These are phyloP conservation scores for Globisporangium barbulae DNA, from an alignment of 352 stramenopile species.

Conservation along the genomic window DNA sequence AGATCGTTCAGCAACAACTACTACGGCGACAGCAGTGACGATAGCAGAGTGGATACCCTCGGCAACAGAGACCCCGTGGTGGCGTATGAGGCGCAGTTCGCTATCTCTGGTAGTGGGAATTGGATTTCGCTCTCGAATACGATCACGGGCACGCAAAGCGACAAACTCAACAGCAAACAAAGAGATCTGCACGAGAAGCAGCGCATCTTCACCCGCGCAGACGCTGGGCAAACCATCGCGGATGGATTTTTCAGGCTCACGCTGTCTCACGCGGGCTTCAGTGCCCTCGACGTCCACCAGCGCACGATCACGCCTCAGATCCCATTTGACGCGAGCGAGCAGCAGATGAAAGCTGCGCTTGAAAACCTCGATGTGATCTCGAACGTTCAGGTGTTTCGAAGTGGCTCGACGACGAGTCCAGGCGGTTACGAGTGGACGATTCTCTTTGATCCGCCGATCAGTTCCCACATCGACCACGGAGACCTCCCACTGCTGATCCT, in stretches of 20 bases:
- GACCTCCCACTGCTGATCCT: constrained; percentile 46
- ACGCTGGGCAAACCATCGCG: constrained; percentile 39
- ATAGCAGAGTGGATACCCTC: constrained; percentile 9
- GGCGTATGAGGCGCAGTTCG: constrained; percentile 56
- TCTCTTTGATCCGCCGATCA: constrained; percentile 37
- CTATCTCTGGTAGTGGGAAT: constrained; percentile 33
- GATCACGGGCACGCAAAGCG: constrained; percentile 28
- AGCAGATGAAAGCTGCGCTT: constrained; percentile 60
- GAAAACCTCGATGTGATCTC: constrained; percentile 67
- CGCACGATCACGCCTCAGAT: constrained; percentile 53
- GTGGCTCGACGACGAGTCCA: constrained; percentile 9
- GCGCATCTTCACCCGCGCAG: constrained; percentile 44
- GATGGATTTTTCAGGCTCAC: constrained; percentile 56
- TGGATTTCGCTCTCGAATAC: constrained; percentile 34
- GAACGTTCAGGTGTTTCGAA: constrained; percentile 52
- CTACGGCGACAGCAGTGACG: constrained; percentile 10
- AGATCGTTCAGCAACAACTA: constrained; percentile 33
- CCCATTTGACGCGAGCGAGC: constrained; percentile 64
- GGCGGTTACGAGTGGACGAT: constrained; percentile 53
- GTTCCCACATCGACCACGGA: constrained; percentile 18
- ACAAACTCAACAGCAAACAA: neutral
- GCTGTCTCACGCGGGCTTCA: constrained; percentile 37
- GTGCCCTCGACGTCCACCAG: constrained; percentile 34
- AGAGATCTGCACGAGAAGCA: constrained; percentile 42
- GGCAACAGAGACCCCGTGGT: constrained; percentile 29